phyloP scores from a whole-genome alignment of 306 rosid species.

The Quercus wislizeni region DNA sequence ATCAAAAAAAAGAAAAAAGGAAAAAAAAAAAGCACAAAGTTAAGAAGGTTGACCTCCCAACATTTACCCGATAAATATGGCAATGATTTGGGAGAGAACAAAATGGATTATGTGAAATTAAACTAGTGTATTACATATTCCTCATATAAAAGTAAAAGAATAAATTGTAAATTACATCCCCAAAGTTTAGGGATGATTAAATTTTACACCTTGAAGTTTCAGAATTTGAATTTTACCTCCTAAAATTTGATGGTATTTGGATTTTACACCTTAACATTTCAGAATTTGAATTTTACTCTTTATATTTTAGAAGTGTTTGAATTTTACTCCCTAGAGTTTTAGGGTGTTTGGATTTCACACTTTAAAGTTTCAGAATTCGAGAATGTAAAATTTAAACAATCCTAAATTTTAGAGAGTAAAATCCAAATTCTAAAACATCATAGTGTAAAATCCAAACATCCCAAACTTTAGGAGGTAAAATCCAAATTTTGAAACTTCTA shows the following conservation, averaged over 20 bases:
- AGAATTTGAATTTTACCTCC: accelerated
- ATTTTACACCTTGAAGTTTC: accelerated
- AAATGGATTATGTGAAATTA: too few species aligned
- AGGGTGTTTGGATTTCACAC: accelerated
- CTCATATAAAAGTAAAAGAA: too few species aligned
- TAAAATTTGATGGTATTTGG: accelerated
- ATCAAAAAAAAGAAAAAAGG: too few species aligned
- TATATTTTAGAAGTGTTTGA: too few species aligned
- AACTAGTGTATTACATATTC: too few species aligned
- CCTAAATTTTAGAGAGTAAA: too few species aligned
- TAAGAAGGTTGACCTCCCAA: neutral
- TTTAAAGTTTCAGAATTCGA: accelerated
- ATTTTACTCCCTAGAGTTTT: too few species aligned
- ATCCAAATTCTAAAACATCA: accelerated
- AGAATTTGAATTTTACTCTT: accelerated
- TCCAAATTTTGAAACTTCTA: accelerated
- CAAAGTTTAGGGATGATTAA: accelerated
- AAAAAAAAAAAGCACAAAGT: too few species aligned
- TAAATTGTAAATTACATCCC: too few species aligned
- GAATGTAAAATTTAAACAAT: too few species aligned
- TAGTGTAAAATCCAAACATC: accelerated
- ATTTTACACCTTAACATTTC: accelerated
- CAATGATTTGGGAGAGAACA: neutral
- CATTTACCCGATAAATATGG: neutral
- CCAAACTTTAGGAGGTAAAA: accelerated